Conservation (phyloP, 2,329 filamentous ascomycete genomes). For the Colletotrichum sp. region DNA sequence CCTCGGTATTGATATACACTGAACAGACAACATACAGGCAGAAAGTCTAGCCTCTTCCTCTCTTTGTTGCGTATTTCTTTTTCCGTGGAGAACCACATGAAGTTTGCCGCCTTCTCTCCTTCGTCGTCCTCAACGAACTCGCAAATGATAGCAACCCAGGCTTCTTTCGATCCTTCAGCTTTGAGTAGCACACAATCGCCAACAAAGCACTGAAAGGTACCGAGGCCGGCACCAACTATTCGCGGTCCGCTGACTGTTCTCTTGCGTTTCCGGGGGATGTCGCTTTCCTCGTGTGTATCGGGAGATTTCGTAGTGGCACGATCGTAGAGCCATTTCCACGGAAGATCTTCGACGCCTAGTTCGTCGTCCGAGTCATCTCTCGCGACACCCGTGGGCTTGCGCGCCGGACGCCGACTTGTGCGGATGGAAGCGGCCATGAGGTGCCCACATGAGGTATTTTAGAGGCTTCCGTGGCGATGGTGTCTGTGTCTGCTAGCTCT, state of each 20-base stretch:
- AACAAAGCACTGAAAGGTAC: slow-evolving; percentile 77
- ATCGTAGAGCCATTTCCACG: slow-evolving; percentile 83
- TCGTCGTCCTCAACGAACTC: slow-evolving; percentile 80
- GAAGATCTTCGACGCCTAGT: slow-evolving; percentile 72
- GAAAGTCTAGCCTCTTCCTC: slow-evolving; percentile 81
- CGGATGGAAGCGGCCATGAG: not conserved
- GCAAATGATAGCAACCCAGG: slow-evolving; percentile 90
- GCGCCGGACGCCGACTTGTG: not conserved
- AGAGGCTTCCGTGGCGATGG: not conserved
- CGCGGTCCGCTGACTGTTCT: not conserved
- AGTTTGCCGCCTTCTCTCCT: slow-evolving; percentile 80
- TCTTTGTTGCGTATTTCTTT: slow-evolving; percentile 85
- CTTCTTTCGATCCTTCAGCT: slow-evolving; percentile 83
- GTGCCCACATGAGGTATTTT: not conserved
- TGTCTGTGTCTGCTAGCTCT: not conserved
- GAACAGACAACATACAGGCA: slow-evolving; percentile 58
- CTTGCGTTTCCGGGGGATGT: not conserved
- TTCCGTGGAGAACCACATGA: slow-evolving; percentile 96
- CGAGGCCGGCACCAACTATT: slow-evolving; percentile 85
- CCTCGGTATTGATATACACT: not conserved
- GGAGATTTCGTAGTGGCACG: slow-evolving; percentile 21
- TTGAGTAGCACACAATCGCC: slow-evolving; percentile 89
- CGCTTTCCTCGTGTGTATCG: not conserved
- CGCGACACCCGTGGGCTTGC: slow-evolving; percentile 56
- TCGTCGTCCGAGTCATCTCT: slow-evolving; percentile 91